Evolutionary conservation across 1,284 basidiomycete genomes (phyloP).

Genomic region (Rhodotorula sp.): DNA sequence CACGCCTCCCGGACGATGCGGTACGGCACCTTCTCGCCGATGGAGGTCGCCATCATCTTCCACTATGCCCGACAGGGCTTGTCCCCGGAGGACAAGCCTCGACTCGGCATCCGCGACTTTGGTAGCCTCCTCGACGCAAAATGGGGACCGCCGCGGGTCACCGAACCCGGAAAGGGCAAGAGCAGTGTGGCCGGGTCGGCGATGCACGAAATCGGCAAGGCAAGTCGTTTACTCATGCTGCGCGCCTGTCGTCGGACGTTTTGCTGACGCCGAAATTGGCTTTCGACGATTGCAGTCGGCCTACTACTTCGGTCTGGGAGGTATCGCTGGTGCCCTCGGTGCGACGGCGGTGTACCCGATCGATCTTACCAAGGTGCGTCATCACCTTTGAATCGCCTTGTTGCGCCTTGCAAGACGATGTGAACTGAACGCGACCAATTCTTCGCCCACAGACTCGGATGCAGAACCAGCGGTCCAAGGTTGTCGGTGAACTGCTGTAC

Average conservation of each 20-base stretch:
- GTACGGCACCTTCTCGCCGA: constrained; percentile 88
- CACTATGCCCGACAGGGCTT: constrained; percentile 76
- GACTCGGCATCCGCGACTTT: constrained; percentile 81
- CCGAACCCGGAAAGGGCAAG: constrained; percentile 13
- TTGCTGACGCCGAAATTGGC: constrained; percentile 15
- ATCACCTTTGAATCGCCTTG: too few species aligned
- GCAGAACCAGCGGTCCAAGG: constrained; percentile 94
- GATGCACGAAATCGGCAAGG: constrained; percentile 38
- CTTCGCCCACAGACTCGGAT: constrained; percentile 67
- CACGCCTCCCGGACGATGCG: constrained; percentile 61
- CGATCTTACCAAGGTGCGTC: constrained; percentile 54
- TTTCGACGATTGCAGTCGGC: constrained; percentile 47
- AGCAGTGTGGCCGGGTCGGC: constrained; percentile 7
- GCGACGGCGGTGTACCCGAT: constrained; percentile 87
- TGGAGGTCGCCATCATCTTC: constrained; percentile 93
- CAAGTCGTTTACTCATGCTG: neutral
- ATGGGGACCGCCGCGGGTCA: constrained; percentile 62
- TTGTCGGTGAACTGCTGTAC: constrained; percentile 91
- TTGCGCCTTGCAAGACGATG: too few species aligned
- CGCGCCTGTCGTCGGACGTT: neutral
- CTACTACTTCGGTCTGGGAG: constrained; percentile 88
- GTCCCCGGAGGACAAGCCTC: constrained; percentile 62
- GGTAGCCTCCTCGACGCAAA: constrained; percentile 81
- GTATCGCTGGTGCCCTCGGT: constrained; percentile 85
- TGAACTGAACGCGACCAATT: neutral